These are phyloP conservation scores for Scedosporium aurantiacum DNA, from an alignment of 2,329 filamentous ascomycete genomes.

Conservation along the genomic window DNA sequence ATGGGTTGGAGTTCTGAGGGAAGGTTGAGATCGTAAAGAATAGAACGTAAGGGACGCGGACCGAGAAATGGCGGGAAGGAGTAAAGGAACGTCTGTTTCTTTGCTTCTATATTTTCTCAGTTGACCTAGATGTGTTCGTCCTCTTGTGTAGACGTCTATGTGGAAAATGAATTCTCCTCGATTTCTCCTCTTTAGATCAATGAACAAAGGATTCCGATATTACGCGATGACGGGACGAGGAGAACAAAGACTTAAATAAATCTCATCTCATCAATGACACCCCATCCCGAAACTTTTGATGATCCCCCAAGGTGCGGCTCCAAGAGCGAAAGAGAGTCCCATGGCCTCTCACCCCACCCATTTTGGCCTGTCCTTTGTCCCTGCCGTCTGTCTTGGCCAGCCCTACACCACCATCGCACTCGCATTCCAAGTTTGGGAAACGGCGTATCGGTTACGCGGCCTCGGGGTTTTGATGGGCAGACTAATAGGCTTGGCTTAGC, in stretches of 20 bases:
- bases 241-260: background rate
- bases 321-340: background rate
- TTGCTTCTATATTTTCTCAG: background rate
- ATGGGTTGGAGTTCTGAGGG: slow-evolving; percentile 9
- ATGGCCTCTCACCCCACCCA: background rate
- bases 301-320: background rate
- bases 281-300: background rate
- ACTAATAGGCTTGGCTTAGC: no score
- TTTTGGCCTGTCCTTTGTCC: background rate
- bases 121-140: no score
- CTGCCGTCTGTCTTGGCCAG: background rate
- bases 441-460: background rate
- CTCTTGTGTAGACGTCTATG: no score
- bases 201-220: no score
- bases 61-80: no score
- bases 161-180: no score
- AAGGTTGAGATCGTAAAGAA: background rate
- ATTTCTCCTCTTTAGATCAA: no score
- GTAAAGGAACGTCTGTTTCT: no score
- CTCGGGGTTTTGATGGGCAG: background rate
- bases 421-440: background rate
- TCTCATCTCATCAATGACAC: background rate
- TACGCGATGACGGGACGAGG: background rate
- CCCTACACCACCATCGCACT: background rate
- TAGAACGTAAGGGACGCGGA: no score